phyloP scores from a whole-genome alignment of 768 basidiomycete species.

The Neoboletus subvelutipes region DNA sequence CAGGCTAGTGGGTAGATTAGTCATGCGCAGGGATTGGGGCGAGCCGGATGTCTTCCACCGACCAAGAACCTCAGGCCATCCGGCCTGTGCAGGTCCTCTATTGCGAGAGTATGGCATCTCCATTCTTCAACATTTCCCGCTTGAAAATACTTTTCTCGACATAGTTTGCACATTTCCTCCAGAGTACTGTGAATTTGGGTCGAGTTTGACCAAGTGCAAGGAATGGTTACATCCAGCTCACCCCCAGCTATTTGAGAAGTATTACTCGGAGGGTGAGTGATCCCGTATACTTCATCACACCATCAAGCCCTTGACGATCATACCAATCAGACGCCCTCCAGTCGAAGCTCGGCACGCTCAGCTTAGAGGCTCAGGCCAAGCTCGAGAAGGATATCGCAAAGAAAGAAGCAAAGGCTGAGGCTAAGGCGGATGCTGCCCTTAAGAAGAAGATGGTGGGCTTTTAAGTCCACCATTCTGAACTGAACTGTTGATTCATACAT shows the following conservation, averaged over 20 bases:
- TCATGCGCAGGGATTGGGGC: no score
- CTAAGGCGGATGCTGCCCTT: constrained; percentile 70
- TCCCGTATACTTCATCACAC: background rate
- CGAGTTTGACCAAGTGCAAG: constrained; percentile 86
- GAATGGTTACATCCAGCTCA: constrained; percentile 79
- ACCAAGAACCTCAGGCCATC: constrained; percentile 29
- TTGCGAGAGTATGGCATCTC: constrained; percentile 50
- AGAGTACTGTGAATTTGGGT: constrained; percentile 97
- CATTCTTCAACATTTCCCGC: no score
- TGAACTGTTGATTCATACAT: background rate
- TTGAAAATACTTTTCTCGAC: constrained; percentile 3
- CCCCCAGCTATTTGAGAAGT: constrained; percentile 67
- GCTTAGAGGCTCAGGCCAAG: constrained; percentile 73
- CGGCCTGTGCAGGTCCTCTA: constrained; percentile 63
- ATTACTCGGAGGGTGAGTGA: constrained; percentile 81
- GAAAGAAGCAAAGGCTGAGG: constrained; percentile 84
- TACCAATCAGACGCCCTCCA: constrained; percentile 67
- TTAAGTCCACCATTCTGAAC: background rate
- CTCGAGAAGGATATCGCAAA: constrained; percentile 76
- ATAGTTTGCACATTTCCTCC: constrained; percentile 87
- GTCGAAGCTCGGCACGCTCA: constrained; percentile 76
- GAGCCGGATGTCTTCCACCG: constrained; percentile 35
- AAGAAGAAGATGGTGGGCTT: constrained; percentile 76
- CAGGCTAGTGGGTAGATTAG: no score
- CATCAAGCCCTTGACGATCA: constrained; percentile 1